These are phyloP conservation scores for Tricladium varicosporioides DNA, from an alignment of 2,329 filamentous ascomycete genomes.

Conservation along the genomic window DNA sequence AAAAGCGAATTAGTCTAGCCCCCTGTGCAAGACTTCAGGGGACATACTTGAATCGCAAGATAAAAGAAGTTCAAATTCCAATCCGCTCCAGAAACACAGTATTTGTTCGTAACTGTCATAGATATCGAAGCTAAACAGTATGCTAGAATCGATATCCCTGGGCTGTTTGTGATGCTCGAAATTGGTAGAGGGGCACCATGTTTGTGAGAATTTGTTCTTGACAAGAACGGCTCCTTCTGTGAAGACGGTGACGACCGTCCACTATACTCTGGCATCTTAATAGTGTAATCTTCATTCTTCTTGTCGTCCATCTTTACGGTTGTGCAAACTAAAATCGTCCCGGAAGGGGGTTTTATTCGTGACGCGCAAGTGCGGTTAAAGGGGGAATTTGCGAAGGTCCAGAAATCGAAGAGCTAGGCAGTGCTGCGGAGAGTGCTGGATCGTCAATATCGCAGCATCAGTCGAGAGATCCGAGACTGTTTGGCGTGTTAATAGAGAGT, in stretches of 20 bases:
- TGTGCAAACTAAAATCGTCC: neutral
- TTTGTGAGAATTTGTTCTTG: slow-evolving; percentile 36
- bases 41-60: slow-evolving; percentile 83
- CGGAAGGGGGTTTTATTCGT: slow-evolving; percentile 4
- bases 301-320: slow-evolving; percentile 72
- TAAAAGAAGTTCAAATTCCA: slow-evolving; percentile 99
- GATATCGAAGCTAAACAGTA: slow-evolving; percentile 97
- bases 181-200: slow-evolving; percentile 21
- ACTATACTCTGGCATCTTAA: slow-evolving; percentile 57
- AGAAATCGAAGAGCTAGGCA: neutral
- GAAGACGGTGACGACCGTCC: slow-evolving; percentile 36
- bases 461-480: slow-evolving; percentile 2
- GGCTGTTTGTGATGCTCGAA: slow-evolving; percentile 64
- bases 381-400: slow-evolving; percentile 3
- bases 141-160: slow-evolving; percentile 74
- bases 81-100: slow-evolving; percentile 82
- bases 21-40: neutral
- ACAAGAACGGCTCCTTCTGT: slow-evolving; percentile 36
- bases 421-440: neutral
- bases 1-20: slow-evolving; percentile 18
- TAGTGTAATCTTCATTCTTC: slow-evolving; percentile 79
- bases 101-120: slow-evolving; percentile 99
- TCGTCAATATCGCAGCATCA: slow-evolving; percentile 19
- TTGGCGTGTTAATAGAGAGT: slow-evolving; percentile 4
- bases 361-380: slow-evolving; percentile 20